A percentile compares a stretch with the other conserved stretches of the same genome.
These are phyloP conservation scores for Orbilia ellipsospora DNA, from an alignment of 2,329 filamentous ascomycete species.

Conservation along the genomic window DNA sequence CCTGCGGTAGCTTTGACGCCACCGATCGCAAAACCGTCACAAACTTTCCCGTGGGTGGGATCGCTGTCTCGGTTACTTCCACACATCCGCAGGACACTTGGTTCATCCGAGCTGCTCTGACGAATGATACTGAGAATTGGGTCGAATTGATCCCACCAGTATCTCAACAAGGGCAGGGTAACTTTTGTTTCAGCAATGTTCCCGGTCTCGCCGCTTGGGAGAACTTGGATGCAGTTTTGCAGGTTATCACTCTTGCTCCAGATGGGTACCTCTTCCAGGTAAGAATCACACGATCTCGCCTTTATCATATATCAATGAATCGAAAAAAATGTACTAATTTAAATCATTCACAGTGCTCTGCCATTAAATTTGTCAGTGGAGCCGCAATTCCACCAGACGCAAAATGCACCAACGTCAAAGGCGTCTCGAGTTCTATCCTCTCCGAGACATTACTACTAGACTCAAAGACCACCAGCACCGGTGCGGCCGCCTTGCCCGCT, in stretches of 20 bases:
- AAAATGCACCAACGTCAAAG: constrained; percentile 11
- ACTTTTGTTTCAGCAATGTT: constrained; percentile 30
- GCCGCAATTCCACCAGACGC: background rate
- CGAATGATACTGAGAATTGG: constrained; percentile 46
- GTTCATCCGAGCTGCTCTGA: constrained; percentile 35
- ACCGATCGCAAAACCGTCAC: constrained; percentile 37
- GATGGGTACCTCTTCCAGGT: constrained; percentile 44
- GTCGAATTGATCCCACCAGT: constrained; percentile 16
- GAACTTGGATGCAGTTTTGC: constrained; percentile 32
- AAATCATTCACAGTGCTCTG: background rate
- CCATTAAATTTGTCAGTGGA: constrained; percentile 37
- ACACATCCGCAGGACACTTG: constrained; percentile 41
- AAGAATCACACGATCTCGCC: constrained; percentile 8
- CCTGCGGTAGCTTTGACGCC: constrained; percentile 39
- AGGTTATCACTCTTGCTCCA: constrained; percentile 25
- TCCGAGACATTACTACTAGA: constrained; percentile 1
- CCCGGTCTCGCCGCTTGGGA: constrained; percentile 30
- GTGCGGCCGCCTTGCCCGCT: no score
- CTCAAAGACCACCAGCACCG: no score
- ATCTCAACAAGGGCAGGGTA: constrained; percentile 23
- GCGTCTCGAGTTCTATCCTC: constrained; percentile 25
- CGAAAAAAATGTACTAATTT: no score
- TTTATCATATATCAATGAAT: no score
- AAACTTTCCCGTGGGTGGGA: constrained; percentile 29
- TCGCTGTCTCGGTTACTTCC: constrained; percentile 32